phyloP scores from a whole-genome alignment of 768 basidiomycete genomes.

The Ramaria sp. region DNA sequence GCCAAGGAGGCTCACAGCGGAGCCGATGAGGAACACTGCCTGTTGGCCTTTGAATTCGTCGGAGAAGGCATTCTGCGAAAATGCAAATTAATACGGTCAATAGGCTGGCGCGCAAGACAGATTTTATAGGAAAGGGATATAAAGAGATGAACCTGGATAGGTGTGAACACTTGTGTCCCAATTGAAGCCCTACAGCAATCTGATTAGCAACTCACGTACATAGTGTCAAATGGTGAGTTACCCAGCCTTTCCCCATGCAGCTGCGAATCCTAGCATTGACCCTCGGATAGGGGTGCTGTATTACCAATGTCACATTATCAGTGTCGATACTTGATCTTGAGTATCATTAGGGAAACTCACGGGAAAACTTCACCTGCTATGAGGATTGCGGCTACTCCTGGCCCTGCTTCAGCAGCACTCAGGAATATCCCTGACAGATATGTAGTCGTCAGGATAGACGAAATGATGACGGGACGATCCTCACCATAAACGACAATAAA shows the following conservation, averaged over 20 bases:
- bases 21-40: background rate
- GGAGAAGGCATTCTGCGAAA: background rate
- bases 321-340: too few relatives aligned
- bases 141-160: too few relatives aligned
- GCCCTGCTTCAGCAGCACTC: constrained; percentile 15
- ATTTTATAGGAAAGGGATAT: too few relatives aligned
- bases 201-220: background rate
- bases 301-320: background rate
- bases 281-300: constrained; percentile 15
- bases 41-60: background rate
- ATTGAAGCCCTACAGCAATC: background rate
- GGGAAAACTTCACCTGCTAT: constrained; percentile 16
- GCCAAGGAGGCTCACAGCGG: background rate
- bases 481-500: constrained; percentile 18
- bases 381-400: constrained; percentile 13
- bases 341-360: background rate
- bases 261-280: constrained; percentile 16
- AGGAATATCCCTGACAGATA: constrained; percentile 10
- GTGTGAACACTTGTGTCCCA: background rate
- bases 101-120: too few relatives aligned
- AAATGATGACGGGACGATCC: background rate
- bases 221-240: constrained; percentile 1
- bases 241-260: constrained; percentile 20
- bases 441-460: too few relatives aligned
- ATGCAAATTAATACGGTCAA: too few relatives aligned